These are phyloP conservation scores for Phylloporus gajari DNA, from an alignment of 1,284 basidiomycete species.

Conservation along the genomic window DNA sequence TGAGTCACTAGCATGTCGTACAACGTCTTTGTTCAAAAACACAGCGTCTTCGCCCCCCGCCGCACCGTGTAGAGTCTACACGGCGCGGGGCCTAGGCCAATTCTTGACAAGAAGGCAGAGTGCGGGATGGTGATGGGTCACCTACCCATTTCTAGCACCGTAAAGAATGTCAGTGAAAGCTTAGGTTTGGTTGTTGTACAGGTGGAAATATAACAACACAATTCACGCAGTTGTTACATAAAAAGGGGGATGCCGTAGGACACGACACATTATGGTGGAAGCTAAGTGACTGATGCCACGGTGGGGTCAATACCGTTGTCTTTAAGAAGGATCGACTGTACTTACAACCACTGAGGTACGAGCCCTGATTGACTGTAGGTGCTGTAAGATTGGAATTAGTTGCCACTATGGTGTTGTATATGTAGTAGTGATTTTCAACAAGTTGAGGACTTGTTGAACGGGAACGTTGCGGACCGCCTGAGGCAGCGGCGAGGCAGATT, in stretches of 20 bases:
- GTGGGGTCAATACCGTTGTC: slow-evolving; percentile 3
- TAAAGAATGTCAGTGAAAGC: too few relatives aligned
- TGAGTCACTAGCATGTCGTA: too few relatives aligned
- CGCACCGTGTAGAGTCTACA: too few relatives aligned
- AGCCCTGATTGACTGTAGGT: background rate
- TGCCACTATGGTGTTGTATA: slow-evolving; percentile 18
- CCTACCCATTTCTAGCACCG: too few relatives aligned
- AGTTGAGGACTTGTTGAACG: slow-evolving; percentile 12
- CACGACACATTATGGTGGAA: slow-evolving; percentile 8
- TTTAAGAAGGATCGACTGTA: background rate
- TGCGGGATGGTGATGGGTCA: too few relatives aligned
- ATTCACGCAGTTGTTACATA: too few relatives aligned
- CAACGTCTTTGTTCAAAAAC: too few relatives aligned
- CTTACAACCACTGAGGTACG: background rate
- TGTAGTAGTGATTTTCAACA: background rate
- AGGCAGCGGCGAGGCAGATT: slow-evolving; percentile 14
- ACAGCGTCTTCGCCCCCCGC: too few relatives aligned
- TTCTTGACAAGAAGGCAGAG: too few relatives aligned
- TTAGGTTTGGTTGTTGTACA: too few relatives aligned
- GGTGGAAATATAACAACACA: too few relatives aligned
- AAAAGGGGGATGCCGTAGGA: background rate
- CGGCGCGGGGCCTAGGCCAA: too few relatives aligned
- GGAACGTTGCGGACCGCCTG: background rate
- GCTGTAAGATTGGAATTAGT: background rate
- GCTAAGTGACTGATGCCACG: slow-evolving; percentile 15